These are phyloP conservation scores for Endotrypanum monterogeii DNA, from an alignment of 208 protist species.

Conservation along the genomic window DNA sequence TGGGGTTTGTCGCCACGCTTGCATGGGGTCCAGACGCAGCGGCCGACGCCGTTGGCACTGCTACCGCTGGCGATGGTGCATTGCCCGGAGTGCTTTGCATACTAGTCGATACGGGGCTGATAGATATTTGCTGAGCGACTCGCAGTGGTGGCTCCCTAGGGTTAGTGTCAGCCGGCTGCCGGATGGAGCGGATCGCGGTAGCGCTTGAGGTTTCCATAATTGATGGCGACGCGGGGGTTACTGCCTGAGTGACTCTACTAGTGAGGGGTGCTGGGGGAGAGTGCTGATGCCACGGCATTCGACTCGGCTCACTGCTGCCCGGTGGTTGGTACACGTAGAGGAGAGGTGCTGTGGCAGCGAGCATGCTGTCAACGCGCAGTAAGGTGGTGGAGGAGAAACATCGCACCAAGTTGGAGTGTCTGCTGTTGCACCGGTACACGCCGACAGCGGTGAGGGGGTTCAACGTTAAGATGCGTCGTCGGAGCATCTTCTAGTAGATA, in stretches of 20 bases:
- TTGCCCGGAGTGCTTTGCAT: conserved; percentile 2
- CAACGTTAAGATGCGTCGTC: background rate
- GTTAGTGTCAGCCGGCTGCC: background rate
- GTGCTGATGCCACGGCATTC: conserved; percentile 62
- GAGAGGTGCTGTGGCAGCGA: background rate
- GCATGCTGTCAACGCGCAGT: conserved; percentile 2
- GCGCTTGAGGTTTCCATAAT: background rate
- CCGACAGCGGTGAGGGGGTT: background rate
- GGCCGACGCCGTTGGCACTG: conserved; percentile 1
- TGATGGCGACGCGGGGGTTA: background rate
- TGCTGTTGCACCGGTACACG: background rate
- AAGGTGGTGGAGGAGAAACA: background rate
- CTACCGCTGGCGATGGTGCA: background rate
- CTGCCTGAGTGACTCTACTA: background rate
- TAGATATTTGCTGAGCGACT: background rate
- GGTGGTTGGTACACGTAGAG: conserved; percentile 62
- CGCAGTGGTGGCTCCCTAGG: background rate
- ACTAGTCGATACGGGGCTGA: conserved; percentile 4
- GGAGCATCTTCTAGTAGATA: background rate
- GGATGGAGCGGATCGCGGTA: conserved; percentile 2
- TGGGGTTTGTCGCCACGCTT: background rate
- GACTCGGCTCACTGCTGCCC: conserved; percentile 41
- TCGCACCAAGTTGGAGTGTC: background rate
- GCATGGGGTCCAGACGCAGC: background rate
- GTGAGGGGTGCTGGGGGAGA: background rate